phyloP scores from a whole-genome alignment of 2,329 filamentous ascomycete genomes.

The Exserohilum rostratum region DNA sequence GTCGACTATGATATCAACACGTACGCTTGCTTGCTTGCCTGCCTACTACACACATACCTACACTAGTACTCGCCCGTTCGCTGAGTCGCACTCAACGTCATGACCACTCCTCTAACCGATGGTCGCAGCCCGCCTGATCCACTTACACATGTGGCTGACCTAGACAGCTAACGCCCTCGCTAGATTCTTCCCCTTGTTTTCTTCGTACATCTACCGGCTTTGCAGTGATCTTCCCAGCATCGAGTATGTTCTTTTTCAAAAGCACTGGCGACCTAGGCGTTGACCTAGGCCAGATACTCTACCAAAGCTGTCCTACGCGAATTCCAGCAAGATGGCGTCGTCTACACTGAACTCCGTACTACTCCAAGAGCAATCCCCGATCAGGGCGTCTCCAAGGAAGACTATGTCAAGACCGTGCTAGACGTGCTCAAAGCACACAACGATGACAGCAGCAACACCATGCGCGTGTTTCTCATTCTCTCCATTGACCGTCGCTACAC shows the following conservation, averaged over 20 bases:
- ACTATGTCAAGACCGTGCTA: slow-evolving; percentile 71
- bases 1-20: slow-evolving; percentile 72
- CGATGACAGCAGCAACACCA: slow-evolving; percentile 38
- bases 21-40: slow-evolving; percentile 51
- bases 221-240: slow-evolving; percentile 68
- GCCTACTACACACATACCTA: no score
- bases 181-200: slow-evolving; percentile 78
- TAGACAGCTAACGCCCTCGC: slow-evolving; percentile 21
- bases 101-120: not conserved
- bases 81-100: not conserved
- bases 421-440: slow-evolving; percentile 64
- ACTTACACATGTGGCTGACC: not conserved
- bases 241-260: slow-evolving; percentile 62
- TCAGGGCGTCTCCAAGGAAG: slow-evolving; percentile 62
- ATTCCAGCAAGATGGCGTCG: slow-evolving; percentile 73
- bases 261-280: not conserved
- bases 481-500: slow-evolving; percentile 74
- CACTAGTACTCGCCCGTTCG: no score
- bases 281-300: slow-evolving; percentile 54
- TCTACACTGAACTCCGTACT: slow-evolving; percentile 80
- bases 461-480: slow-evolving; percentile 72
- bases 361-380: slow-evolving; percentile 70
- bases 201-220: slow-evolving; percentile 78
- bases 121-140: no score
- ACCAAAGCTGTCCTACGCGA: slow-evolving; percentile 63